phyloP scores from a whole-genome alignment of 345 rosid genomes.

The Dipteronia dyeriana region DNA sequence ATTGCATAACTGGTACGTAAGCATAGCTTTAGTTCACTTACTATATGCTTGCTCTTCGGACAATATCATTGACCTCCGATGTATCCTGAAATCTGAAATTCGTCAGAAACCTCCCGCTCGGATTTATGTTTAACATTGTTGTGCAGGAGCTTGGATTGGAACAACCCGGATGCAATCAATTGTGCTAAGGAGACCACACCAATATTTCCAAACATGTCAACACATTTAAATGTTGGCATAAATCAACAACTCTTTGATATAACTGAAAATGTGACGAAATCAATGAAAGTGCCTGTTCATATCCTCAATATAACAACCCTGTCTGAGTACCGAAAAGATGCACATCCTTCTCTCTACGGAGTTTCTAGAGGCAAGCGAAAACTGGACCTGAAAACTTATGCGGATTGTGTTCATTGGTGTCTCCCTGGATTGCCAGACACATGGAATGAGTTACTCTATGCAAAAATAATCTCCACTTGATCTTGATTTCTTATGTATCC shows the following conservation, averaged over 20 bases:
- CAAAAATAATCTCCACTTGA: slow-evolving; percentile 48
- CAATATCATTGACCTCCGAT: too few species aligned
- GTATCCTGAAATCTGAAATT: background rate
- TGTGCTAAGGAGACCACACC: slow-evolving; percentile 71
- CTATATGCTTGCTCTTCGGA: too few species aligned
- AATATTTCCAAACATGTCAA: slow-evolving; percentile 35
- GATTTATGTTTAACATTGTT: background rate
- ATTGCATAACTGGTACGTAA: slow-evolving; percentile 64
- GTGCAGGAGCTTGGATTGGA: slow-evolving; percentile 72
- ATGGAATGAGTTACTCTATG: slow-evolving; percentile 83
- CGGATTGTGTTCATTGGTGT: slow-evolving; percentile 95
- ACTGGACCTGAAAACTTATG: slow-evolving; percentile 53
- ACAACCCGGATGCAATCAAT: slow-evolving; percentile 46
- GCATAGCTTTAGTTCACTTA: background rate
- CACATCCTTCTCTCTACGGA: slow-evolving; percentile 57
- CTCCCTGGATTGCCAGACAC: slow-evolving; percentile 93
- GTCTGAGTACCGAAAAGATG: slow-evolving; percentile 88
- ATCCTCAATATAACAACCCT: slow-evolving; percentile 67
- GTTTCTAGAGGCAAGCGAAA: slow-evolving; percentile 49
- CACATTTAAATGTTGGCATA: slow-evolving; percentile 54
- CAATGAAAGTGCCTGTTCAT: slow-evolving; percentile 40
- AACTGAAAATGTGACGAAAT: slow-evolving; percentile 47
- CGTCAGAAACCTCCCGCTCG: background rate
- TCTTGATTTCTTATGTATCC: too few species aligned
- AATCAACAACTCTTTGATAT: slow-evolving; percentile 45